A percentile compares a stretch with the other conserved stretches of the same genome.
phyloP scores from a whole-genome alignment of 2,329 filamentous ascomycete genomes.

The Diaporthe citrichinensis region DNA sequence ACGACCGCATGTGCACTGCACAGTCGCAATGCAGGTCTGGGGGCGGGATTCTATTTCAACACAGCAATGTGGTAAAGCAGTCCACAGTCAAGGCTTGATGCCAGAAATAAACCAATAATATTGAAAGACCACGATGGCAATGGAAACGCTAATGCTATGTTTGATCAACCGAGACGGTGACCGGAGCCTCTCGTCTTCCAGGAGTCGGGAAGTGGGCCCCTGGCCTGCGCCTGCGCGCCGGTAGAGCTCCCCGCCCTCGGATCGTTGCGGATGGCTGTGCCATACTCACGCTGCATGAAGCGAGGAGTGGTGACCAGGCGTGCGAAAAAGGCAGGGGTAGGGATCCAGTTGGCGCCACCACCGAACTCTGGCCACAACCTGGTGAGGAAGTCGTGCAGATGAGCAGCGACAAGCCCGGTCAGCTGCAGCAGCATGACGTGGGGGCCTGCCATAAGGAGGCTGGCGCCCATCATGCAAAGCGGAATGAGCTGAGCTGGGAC shows the following conservation, averaged over 20 bases:
- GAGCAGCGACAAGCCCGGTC: conserved; percentile 87
- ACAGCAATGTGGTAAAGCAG: conserved; percentile 17
- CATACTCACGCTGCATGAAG: conserved; percentile 68
- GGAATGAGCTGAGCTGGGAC: conserved; percentile 88
- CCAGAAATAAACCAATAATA: conserved; percentile 34
- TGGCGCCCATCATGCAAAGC: conserved; percentile 82
- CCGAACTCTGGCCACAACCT: conserved; percentile 91
- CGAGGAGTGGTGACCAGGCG: conserved; percentile 72
- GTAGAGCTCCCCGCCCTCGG: conserved; percentile 56
- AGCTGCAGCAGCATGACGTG: conserved; percentile 73
- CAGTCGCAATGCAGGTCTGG: not conserved
- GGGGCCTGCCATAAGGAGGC: conserved; percentile 75
- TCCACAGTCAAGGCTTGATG: conserved; percentile 37
- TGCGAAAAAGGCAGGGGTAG: conserved; percentile 80
- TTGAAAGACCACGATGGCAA: not conserved
- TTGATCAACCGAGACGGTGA: conserved; percentile 68
- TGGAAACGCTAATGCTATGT: conserved; percentile 31
- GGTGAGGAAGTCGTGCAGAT: conserved; percentile 91
- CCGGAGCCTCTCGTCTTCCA: conserved; percentile 76
- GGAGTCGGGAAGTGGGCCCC: conserved; percentile 70
- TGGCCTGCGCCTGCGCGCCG: conserved; percentile 54
- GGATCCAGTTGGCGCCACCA: conserved; percentile 82
- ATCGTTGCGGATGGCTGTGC: conserved; percentile 69
- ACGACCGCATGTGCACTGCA: not conserved
- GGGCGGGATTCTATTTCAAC: not conserved